Evolutionary conservation across 352 stramenopile genomes (phyloP), one percentile per base, ranked within the genome.

Genomic region (Lagenidium giganteum): DNA sequence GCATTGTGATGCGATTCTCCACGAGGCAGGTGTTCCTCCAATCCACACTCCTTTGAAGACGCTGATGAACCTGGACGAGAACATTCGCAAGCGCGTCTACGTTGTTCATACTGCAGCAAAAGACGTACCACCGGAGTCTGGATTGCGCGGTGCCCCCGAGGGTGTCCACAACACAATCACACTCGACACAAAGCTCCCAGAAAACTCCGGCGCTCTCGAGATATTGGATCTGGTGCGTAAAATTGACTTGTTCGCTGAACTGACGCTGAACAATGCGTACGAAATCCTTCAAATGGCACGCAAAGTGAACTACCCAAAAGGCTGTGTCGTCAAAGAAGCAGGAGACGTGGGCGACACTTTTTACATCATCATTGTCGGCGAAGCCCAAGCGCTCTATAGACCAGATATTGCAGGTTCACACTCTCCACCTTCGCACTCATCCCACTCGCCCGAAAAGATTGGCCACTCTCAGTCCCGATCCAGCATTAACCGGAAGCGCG

Each of bases 21-120:
- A 98, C 52, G 94, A 98, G 61, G 87, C 92, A 12, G 94, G 94
- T 8, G 93, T 96, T 4, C 90, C 94, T 9, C 94, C 94, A 7
- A 97, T 98, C 58, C 94, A 98, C 68, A 98, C 94, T 14, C 89
- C 94, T 6, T 70, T 98, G 20, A 90, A 96, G 32, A 96, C 95
- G 21, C 74, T 98, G 6, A 70, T 95, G 52, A 76, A 75, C 12
- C 73, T 98, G 11, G 87, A 95, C 26, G 60, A 92, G 27, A 54
- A 61, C 6, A 85, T 98, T 8, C 96, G 95, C 51, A 79, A 95
- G 54, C 67, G 85, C 14, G 49, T 98, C 2, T 98, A 96, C 49
- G 87, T 98, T 11, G 94, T 98, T 8, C 94, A 98, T 70, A 96
- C 93, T 2, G 88, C 92, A 5, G 84, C 74, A 12, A 89, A 87